Conservation (phyloP, 805 yeast species). For the Barnettozyma wickerhamii region DNA sequence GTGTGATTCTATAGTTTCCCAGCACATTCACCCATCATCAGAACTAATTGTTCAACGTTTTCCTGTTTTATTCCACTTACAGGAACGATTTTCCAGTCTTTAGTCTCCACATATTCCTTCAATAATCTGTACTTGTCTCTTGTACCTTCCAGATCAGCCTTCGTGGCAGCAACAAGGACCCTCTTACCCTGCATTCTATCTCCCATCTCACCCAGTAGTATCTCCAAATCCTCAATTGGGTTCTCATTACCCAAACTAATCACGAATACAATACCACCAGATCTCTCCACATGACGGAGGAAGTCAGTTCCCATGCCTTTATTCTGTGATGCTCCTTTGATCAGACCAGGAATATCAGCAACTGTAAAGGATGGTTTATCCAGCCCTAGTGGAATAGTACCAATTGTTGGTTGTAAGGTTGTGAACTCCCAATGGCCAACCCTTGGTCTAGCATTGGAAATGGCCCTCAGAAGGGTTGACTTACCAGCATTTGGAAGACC, state of each 20-base stretch:
- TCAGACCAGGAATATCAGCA: conserved; percentile 96
- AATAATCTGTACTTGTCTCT: conserved; percentile 44
- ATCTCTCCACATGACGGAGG: conserved; percentile 86
- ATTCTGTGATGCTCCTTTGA: conserved; percentile 79
- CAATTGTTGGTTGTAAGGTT: conserved; percentile 86
- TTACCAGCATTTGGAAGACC: conserved; percentile 98
- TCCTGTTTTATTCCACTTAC: conserved; percentile 75
- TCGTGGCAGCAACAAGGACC: conserved; percentile 83
- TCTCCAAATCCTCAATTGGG: conserved; percentile 62
- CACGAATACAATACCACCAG: conserved; percentile 86
- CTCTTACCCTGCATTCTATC: conserved; percentile 55
- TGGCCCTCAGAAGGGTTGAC: conserved; percentile 80
- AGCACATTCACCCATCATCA: conserved; percentile 59
- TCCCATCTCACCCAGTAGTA: conserved; percentile 70
- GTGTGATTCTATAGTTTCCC: conserved; percentile 16
- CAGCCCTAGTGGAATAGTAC: conserved; percentile 69
- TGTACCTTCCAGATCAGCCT: conserved; percentile 72
- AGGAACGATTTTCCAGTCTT: conserved; percentile 70
- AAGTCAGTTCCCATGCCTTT: conserved; percentile 94
- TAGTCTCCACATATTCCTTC: conserved; percentile 36
- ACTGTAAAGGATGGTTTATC: conserved; percentile 74
- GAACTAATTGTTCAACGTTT: conserved; percentile 66
- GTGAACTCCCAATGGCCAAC: conserved; percentile 98
- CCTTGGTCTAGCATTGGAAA: conserved; percentile 83
- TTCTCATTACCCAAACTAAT: conserved; percentile 64